Conservation (phyloP, 805 yeast species). For the Hanseniaspora opuntiae region DNA sequence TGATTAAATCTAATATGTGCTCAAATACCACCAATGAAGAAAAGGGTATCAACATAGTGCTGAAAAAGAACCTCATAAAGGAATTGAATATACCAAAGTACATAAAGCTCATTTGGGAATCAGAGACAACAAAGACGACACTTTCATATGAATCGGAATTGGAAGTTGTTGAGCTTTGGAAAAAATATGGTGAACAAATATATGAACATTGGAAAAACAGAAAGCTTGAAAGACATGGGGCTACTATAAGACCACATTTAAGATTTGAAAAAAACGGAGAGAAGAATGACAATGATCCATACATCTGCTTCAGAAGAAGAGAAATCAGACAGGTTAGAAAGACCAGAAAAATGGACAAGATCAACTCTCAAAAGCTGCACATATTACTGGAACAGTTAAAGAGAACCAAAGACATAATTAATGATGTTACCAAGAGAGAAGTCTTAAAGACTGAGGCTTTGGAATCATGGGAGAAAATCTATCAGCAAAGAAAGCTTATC, state of each 20-base stretch:
- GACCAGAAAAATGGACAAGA: slow-evolving; percentile 85
- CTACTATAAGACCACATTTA: slow-evolving; percentile 55
- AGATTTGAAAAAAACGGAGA: slow-evolving; percentile 78
- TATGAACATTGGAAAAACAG: slow-evolving; percentile 75
- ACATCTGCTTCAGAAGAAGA: slow-evolving; percentile 87
- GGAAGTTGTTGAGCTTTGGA: slow-evolving; percentile 16
- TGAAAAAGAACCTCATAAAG: slow-evolving; percentile 43
- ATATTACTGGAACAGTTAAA: slow-evolving; percentile 62
- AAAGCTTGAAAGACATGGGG: slow-evolving; percentile 57
- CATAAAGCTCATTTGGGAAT: slow-evolving; percentile 11
- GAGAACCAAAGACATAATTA: slow-evolving; percentile 55
- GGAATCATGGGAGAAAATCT: slow-evolving; percentile 3
- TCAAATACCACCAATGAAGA: slow-evolving; percentile 6
- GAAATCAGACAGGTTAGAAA: slow-evolving; percentile 91
- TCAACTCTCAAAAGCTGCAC: slow-evolving; percentile 73
- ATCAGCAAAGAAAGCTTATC: not conserved
- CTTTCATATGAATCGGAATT: slow-evolving; percentile 9
- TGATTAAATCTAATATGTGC: slow-evolving; percentile 5
- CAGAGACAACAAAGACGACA: slow-evolving; percentile 5
- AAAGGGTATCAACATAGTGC: slow-evolving; percentile 30
- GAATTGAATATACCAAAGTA: slow-evolving; percentile 35
- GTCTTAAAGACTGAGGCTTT: slow-evolving; percentile 23
- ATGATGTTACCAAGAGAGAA: slow-evolving; percentile 59
- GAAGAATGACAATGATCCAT: slow-evolving; percentile 88
- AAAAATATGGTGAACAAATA: slow-evolving; percentile 47